Evolutionary conservation across 192 early-diverging fungal species (phyloP).

Genomic region (Podila clonocystis): DNA sequence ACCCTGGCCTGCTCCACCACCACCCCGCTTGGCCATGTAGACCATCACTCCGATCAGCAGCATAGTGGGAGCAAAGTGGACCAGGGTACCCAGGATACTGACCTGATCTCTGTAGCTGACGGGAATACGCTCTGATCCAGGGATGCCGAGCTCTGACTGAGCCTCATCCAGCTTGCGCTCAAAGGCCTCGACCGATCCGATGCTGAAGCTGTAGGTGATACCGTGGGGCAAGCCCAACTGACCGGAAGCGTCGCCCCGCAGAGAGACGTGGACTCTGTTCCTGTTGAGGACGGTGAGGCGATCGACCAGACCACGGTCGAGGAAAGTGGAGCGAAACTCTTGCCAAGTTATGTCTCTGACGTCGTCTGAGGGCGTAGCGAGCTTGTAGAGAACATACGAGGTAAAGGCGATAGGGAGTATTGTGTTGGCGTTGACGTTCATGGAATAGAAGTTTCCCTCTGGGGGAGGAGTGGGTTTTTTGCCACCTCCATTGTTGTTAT

Average conservation of each 20-base stretch:
- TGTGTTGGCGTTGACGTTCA: conserved; percentile 36
- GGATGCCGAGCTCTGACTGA: conserved; percentile 90
- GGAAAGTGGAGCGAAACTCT: conserved; percentile 84
- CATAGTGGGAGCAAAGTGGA: conserved; percentile 92
- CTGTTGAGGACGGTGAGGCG: conserved; percentile 87
- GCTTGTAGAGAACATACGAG: conserved; percentile 53
- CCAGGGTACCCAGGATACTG: conserved; percentile 68
- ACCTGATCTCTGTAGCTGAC: conserved; percentile 88
- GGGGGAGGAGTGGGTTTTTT: background rate
- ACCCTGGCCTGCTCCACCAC: conserved; percentile 68
- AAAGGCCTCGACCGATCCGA: conserved; percentile 92
- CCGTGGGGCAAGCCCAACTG: conserved; percentile 32
- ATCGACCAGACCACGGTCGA: conserved; percentile 93
- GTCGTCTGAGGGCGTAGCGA: conserved; percentile 48
- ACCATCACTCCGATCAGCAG: conserved; percentile 85
- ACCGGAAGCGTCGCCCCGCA: conserved; percentile 53
- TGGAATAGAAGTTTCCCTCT: background rate
- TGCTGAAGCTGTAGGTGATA: conserved; percentile 77
- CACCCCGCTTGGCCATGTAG: conserved; percentile 84
- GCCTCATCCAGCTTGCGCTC: conserved; percentile 87
- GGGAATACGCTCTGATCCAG: conserved; percentile 85
- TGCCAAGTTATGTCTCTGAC: conserved; percentile 85
- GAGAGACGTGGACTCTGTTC: conserved; percentile 77
- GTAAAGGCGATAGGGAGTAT: conserved; percentile 41
- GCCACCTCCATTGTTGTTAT: background rate